phyloP scores from a whole-genome alignment of 768 basidiomycete genomes.

The Crassisporium funariophilum region DNA sequence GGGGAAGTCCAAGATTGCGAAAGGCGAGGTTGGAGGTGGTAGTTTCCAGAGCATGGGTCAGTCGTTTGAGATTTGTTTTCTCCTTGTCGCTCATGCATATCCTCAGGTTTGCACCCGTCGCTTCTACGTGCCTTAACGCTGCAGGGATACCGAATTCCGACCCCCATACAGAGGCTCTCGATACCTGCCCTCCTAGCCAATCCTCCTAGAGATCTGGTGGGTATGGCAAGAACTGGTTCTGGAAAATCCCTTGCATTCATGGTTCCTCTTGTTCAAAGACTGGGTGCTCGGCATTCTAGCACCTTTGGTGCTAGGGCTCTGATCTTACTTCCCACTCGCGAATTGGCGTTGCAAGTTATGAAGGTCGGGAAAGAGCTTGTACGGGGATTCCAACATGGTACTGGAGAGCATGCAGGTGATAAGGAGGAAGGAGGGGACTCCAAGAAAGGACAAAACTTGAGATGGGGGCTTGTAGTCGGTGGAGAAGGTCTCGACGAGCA shows the following conservation, averaged over 20 bases:
- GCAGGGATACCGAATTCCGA: conserved; percentile 94
- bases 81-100: background rate
- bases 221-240: conserved; percentile 98
- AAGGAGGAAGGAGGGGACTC: conserved; percentile 57
- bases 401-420: conserved; percentile 76
- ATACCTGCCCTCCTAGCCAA: conserved; percentile 83
- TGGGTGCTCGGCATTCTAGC: conserved; percentile 78
- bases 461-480: conserved; percentile 95
- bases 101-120: conserved; percentile 78
- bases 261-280: conserved; percentile 85
- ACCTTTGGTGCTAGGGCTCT: conserved; percentile 85
- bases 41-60: conserved; percentile 96
- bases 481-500: conserved; percentile 96
- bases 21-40: conserved; percentile 86
- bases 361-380: conserved; percentile 95
- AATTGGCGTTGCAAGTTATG: conserved; percentile 90
- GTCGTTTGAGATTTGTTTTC: conserved; percentile 25
- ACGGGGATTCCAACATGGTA: conserved; percentile 69
- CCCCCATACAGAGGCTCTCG: conserved; percentile 91
- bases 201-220: conserved; percentile 91
- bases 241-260: conserved; percentile 98
- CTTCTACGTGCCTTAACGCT: conserved; percentile 83
- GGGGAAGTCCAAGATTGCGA: conserved; percentile 66
- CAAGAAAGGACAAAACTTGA: conserved; percentile 60
- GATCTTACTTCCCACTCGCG: conserved; percentile 89